Evolutionary conservation across 2,329 filamentous ascomycete genomes (phyloP), one percentile per base, ranked within the genome.

Genomic region (Hypocreales sp.): DNA sequence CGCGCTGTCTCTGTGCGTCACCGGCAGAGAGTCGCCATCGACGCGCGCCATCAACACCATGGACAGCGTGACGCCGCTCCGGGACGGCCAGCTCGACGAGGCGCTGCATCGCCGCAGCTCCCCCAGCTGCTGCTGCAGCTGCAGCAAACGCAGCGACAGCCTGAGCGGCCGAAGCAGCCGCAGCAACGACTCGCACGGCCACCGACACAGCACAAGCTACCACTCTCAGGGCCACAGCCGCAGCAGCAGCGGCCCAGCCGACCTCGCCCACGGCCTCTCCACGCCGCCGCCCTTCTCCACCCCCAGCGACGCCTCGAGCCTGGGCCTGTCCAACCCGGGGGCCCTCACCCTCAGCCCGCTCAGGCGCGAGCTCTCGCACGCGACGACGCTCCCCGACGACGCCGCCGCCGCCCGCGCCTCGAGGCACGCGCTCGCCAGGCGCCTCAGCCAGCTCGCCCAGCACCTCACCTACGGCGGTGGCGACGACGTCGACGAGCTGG

Each of bases 381-480:
- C 24, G 22, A 27, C 29, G 15, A 40, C 32, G 5, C 24, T 22
- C 7, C 28, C 22, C 24, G 25, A 29, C 14, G 30, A 34, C 20
- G 24, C 19, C 11, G 27, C 28, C 6, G 36, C 42, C 3, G 41
- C 45, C 14, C 40, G 43, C 14, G 39, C 39, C 9, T 38, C 49
- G 41, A 54, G 51, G 30, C 55, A 64, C 34, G 53, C 58, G 15
- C 53, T 70, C 28, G 55, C 65, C 8, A 40, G 47, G 31, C 48
- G 54, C 12, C 39, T 58, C 19, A 52, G 46, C 28, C 46, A 53
- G 24, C 48, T 58, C 16, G 52, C 53, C 5, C 48, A 51, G 34
- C 50, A 51, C 27, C 48, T 58, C 25, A 45, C 50, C 13, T 41
- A 43, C 29, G 42, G 41, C 27, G 35, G 39, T 27, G 40, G 43